phyloP scores from a whole-genome alignment of 768 basidiomycete genomes.

The Exsudoporus frostii region DNA sequence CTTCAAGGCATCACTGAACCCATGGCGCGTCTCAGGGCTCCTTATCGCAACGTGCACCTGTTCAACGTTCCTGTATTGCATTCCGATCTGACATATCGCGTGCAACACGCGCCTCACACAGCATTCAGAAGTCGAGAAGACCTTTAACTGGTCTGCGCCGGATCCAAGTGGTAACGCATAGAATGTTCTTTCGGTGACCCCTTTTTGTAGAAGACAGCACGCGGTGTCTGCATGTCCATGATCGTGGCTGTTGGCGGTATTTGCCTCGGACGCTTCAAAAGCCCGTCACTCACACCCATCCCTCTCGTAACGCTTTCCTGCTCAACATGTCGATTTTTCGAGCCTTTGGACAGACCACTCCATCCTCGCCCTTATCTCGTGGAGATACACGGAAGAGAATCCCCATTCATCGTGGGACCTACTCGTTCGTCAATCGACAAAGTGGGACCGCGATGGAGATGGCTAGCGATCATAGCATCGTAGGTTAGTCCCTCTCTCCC shows the following conservation, averaged over 20 bases:
- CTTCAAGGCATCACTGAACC: background rate
- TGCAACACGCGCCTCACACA: constrained; percentile 5
- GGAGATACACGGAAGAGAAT: constrained; percentile 18
- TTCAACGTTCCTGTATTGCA: constrained; percentile 5
- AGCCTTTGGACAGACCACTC: constrained; percentile 14
- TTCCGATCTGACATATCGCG: background rate
- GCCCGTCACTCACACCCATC: background rate
- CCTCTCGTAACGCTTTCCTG: background rate
- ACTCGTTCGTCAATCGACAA: constrained; percentile 30
- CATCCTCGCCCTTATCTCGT: constrained; percentile 12
- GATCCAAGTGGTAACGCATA: constrained; percentile 5
- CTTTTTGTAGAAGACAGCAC: constrained; percentile 3
- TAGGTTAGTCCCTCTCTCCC: constrained; percentile 16
- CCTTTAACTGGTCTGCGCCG: background rate
- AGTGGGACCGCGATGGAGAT: constrained; percentile 33
- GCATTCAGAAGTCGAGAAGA: constrained; percentile 22
- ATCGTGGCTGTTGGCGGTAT: constrained; percentile 14
- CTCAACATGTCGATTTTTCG: constrained; percentile 22
- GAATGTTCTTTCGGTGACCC: constrained; percentile 13
- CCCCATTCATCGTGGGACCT: constrained; percentile 30
- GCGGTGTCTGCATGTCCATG: constrained; percentile 18
- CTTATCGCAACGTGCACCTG: background rate
- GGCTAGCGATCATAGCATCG: constrained; percentile 19
- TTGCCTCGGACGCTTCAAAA: constrained; percentile 14
- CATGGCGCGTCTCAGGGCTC: background rate